Evolutionary conservation across 306 rosid species (phyloP).

Genomic region (Cicer yamashitae): DNA sequence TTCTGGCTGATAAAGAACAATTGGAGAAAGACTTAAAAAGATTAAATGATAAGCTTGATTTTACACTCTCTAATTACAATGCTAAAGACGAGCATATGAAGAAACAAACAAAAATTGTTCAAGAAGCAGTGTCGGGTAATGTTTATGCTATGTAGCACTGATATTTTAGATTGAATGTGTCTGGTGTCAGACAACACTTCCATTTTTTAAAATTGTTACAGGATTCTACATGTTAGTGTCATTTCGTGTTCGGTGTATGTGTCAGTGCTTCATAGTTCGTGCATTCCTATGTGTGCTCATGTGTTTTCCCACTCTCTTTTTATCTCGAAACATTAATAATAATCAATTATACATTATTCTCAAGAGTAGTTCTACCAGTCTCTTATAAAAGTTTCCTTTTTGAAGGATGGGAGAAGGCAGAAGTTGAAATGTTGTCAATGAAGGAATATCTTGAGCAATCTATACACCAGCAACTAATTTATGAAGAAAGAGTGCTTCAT

Average conservation of each 20-base stretch:
- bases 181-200: no score
- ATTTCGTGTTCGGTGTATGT: no score
- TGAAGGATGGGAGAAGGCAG: constrained; percentile 87
- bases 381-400: constrained; percentile 37
- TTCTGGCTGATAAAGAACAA: constrained; percentile 67
- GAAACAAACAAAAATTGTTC: constrained; percentile 72
- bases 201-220: no score
- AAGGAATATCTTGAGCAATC: constrained; percentile 69
- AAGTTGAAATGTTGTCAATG: constrained; percentile 59
- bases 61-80: constrained; percentile 62
- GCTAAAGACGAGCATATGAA: constrained; percentile 80
- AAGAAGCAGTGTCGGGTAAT: constrained; percentile 81
- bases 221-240: no score
- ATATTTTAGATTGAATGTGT: no score
- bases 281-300: not conserved
- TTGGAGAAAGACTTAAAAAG: constrained; percentile 68
- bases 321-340: not conserved
- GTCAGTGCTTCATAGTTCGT: not conserved
- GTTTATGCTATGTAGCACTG: not conserved
- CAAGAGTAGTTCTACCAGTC: constrained; percentile 26
- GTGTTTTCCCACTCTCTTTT: not conserved
- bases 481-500: constrained; percentile 70
- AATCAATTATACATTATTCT: constrained; percentile 9
- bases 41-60: constrained; percentile 71
- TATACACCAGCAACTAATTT: constrained; percentile 55